Conservation (phyloP, 2,329 filamentous ascomycete genomes). For the Fusarium algeriense region DNA sequence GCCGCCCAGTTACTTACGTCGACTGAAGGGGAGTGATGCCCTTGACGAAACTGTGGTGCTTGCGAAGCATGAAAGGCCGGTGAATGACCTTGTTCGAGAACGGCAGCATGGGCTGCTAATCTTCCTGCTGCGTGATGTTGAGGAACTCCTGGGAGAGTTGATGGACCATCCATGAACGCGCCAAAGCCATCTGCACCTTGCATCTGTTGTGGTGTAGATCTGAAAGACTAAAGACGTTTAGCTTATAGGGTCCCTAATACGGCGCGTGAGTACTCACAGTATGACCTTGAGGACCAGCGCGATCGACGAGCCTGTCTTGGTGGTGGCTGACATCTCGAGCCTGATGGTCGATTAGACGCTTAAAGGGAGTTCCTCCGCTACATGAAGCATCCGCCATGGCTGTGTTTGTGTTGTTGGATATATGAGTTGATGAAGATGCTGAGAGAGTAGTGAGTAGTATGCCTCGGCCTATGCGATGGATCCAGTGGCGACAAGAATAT, state of each 20-base stretch:
- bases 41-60: constrained; percentile 41
- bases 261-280: constrained; percentile 46
- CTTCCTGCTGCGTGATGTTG: constrained; percentile 53
- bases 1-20: constrained; percentile 53
- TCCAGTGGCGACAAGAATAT: background rate
- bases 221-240: constrained; percentile 48
- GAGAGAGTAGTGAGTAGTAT: constrained; percentile 9
- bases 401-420: background rate
- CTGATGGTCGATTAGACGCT: constrained; percentile 58
- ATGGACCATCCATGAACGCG: constrained; percentile 52
- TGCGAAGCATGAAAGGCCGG: constrained; percentile 40
- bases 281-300: constrained; percentile 45
- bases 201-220: constrained; percentile 48
- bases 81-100: constrained; percentile 47
- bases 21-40: constrained; percentile 41
- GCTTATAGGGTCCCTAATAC: background rate
- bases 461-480: constrained; percentile 36
- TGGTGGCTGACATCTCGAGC: constrained; percentile 57
- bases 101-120: constrained; percentile 52
- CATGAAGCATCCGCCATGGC: constrained; percentile 58
- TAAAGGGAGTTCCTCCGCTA: constrained; percentile 58
- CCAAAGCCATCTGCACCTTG: constrained; percentile 52
- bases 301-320: constrained; percentile 55
- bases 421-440: constrained; percentile 4
- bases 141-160: constrained; percentile 47